Evolutionary conservation across 1,139 yeast species (phyloP), one percentile per base, ranked within the genome.

Genomic region (Scheffersomyces titani): DNA sequence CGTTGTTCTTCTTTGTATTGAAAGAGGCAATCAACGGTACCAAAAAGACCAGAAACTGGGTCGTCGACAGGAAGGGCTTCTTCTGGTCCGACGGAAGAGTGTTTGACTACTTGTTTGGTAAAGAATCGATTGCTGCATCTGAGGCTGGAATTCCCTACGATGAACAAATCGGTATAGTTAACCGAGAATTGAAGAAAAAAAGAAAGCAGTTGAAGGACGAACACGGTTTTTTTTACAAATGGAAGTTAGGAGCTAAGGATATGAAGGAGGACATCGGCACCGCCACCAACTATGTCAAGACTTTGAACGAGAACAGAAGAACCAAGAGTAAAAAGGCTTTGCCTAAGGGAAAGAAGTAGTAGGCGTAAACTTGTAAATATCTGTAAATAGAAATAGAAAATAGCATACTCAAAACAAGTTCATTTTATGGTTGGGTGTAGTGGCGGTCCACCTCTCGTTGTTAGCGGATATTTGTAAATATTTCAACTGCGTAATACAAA

Each of bases 41-140:
- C 19, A 72, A 70, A 52, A 77, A 78, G 57, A 44, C 53, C 19
- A 77, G 83, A 52, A 91, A 89, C 52, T 90, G 94, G 92, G 77
- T 90, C 19, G 88, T 90, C 21, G 97, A 91, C 69, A 79, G 97
- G 62, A 88, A 86, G 65, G 97, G 97, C 19, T 65, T 65, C 79
- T 91, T 90, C 74, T 91, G 97, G 97, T 92, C 94, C 44, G 97
- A 91, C 70, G 97, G 97, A 6, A 79, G 97, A 58, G 89, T 91
- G 1, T 89, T 88, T 72, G 97, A 91, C 71, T 84, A 85, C 56
- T 67, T 91, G 36, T 89, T 91, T 65, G 96, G 96, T 44, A 88
- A 89, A 65, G 96, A 90, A 68, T 74, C 90, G 0, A 69, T 90
- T 21, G 89, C 87, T 20, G 89, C 83, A 57, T 92, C 96, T 3